A percentile compares a stretch with the other conserved stretches of the same genome.
phyloP scores from a whole-genome alignment of 257 asterid genomes.

The Penstemon newberryi region DNA sequence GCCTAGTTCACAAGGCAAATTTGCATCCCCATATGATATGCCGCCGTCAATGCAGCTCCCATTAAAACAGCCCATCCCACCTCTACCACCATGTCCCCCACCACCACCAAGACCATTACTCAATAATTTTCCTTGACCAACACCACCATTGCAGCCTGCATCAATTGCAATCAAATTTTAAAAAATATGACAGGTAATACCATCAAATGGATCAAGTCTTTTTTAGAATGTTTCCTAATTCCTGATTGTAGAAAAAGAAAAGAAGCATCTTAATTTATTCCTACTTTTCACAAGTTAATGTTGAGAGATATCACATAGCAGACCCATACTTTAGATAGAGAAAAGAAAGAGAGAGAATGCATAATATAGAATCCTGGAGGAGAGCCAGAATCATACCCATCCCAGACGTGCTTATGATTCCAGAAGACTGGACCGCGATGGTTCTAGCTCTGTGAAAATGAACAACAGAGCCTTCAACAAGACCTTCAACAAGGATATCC shows the following conservation, averaged over 20 bases:
- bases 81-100: conserved; percentile 98
- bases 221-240: conserved; percentile 7
- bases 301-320: neutral
- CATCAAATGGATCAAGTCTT: conserved; percentile 9
- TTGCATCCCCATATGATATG: conserved; percentile 70
- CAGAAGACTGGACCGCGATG: conserved; percentile 65
- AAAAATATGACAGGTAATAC: neutral
- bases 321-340: neutral
- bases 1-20: conserved; percentile 93
- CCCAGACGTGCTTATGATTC: conserved; percentile 87
- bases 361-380: neutral
- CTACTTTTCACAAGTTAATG: conserved; percentile 12
- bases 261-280: neutral
- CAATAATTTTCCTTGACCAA: conserved; percentile 72
- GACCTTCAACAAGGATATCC: conserved; percentile 94
- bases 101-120: conserved; percentile 83
- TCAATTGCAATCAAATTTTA: conserved; percentile 19
- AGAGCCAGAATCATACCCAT: conserved; percentile 63
- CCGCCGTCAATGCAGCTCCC: conserved; percentile 84
- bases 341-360: neutral
- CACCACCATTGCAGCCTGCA: conserved; percentile 91
- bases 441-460: conserved; percentile 97
- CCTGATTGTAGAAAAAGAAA: conserved; percentile 16
- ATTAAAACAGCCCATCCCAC: conserved; percentile 81
- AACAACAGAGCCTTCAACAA: conserved; percentile 92